Evolutionary conservation across 2,329 filamentous ascomycete species (phyloP), one percentile per base, ranked within the genome.

Genomic region (Colletotrichum ledebouriae): DNA sequence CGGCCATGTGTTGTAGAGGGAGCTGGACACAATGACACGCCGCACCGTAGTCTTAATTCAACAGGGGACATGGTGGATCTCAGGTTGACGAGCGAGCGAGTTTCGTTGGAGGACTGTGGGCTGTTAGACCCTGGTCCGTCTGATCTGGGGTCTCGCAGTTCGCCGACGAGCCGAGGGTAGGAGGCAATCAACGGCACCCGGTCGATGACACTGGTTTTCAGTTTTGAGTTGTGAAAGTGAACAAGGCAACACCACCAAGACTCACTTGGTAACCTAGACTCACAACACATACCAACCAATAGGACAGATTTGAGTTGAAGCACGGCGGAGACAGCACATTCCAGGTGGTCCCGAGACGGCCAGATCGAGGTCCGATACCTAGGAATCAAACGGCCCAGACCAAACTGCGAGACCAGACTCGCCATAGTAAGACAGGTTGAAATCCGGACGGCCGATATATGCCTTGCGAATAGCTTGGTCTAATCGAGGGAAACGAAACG

Each of bases 141-240:
- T 47, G 41, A 59, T 65, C 60, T 59, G 42, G 55, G 61, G 52
- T 34, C 65, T 65, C 61, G 65, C 61, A 68, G 65, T 68, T 68
- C 55, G 65, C 61, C 65, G 65, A 68, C 22, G 61, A 64, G 65
- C 53, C 65, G 61, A 65, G 22, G 25, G 41, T 47, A 65, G 61
- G 61, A 49, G 55, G 47, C 41, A 34, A 39, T 34, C 59, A 44
- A 39, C 55, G 53, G 61, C 59, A 25, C 60, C 46, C 41, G 12
- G 60, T 55, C 60, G 12, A 29, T 25, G 50, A 29, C 41, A 25
- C 57, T 17, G 47, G 5, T 13, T 12, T n/a, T 13, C 33, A 6
- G 11, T 34, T 53, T 37, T 44, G 34, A 53, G 59, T 29, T 53
- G 59, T 25, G 34, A 7, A 41, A 42, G 37, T 42, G 37, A 11